Percentiles rank a stretch among this genome's conserved stretches.
Conservation (phyloP, 2,329 filamentous ascomycete genomes). For the Aspergillus fumigatus region DNA sequence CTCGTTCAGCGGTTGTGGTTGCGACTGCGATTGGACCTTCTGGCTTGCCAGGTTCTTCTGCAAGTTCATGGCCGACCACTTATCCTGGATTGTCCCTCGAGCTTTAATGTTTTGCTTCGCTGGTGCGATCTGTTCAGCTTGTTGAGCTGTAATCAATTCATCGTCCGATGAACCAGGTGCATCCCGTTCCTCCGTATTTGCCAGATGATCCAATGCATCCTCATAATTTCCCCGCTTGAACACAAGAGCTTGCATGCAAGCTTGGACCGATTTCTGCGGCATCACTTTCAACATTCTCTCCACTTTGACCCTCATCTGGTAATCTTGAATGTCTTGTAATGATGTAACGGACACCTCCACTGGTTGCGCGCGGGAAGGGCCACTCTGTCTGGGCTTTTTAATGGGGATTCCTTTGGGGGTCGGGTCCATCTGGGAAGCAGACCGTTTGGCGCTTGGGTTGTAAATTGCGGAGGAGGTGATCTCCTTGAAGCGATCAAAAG, state of each 20-base stretch:
- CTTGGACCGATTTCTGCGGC: constrained; percentile 42
- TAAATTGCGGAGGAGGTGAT: constrained; percentile 42
- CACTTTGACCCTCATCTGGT: constrained; percentile 47
- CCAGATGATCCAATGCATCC: constrained; percentile 49
- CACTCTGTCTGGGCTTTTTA: constrained; percentile 40
- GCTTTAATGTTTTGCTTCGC: constrained; percentile 53
- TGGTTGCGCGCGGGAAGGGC: constrained; percentile 45
- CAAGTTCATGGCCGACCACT: constrained; percentile 49
- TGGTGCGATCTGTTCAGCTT: constrained; percentile 18
- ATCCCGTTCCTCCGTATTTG: constrained; percentile 33
- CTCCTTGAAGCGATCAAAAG: constrained; percentile 38
- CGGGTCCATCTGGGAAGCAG: constrained; percentile 43
- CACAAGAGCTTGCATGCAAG: constrained; percentile 49
- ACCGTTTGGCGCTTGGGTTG: constrained; percentile 37
- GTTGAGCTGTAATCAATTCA: constrained; percentile 28
- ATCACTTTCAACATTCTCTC: constrained; percentile 48
- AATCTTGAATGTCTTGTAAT: constrained; percentile 50
- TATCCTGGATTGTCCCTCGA: constrained; percentile 55
- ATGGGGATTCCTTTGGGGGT: constrained; percentile 31
- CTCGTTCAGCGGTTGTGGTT: constrained; percentile 13
- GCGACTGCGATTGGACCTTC: constrained; percentile 6
- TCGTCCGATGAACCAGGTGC: constrained; percentile 36
- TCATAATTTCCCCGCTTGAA: constrained; percentile 50
- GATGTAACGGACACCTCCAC: constrained; percentile 38
- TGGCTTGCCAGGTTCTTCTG: constrained; percentile 25